Percentiles rank a stretch among this genome's conserved stretches.
Evolutionary conservation across 768 basidiomycete genomes (phyloP).

Genomic region (Rhodotorula diobovata): DNA sequence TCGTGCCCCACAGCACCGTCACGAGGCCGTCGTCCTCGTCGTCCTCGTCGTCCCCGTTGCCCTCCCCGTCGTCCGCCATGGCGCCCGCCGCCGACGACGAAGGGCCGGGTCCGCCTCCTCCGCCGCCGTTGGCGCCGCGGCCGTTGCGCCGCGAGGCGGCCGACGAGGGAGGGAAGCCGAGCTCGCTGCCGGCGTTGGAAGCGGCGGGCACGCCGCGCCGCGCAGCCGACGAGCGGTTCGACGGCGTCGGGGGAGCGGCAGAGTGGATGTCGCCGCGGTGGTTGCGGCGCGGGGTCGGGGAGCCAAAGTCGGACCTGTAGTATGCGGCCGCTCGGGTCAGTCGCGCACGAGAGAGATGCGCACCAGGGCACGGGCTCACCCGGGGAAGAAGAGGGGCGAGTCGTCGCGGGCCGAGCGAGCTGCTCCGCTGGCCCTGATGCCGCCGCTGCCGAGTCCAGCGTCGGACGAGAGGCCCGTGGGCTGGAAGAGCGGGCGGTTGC

Average conservation of each 20-base stretch:
- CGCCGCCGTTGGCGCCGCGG: conserved; percentile 21
- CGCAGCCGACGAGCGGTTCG: conserved; percentile 35
- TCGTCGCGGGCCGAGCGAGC: conserved; percentile 25
- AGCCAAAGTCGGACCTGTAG: conserved; percentile 43
- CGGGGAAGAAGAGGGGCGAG: conserved; percentile 51
- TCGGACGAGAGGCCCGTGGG: conserved; percentile 29
- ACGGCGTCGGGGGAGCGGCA: conserved; percentile 56
- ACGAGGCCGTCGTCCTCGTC: conserved; percentile 55
- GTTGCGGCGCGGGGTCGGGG: conserved; percentile 63
- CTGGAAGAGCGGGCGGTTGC: conserved; percentile 33
- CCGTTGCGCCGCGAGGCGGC: conserved; percentile 6
- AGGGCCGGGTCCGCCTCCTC: conserved; percentile 24
- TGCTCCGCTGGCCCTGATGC: conserved; percentile 8
- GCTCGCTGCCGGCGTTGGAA: conserved; percentile 14
- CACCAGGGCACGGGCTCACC: conserved; percentile 41
- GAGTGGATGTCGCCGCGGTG: conserved; percentile 89
- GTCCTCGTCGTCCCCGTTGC: conserved; percentile 3
- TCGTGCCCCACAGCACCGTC: conserved; percentile 92
- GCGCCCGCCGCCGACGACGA: conserved; percentile 26
- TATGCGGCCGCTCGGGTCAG: background rate
- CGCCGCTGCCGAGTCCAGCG: conserved; percentile 18
- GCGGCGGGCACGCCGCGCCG: conserved; percentile 42
- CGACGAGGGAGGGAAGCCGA: conserved; percentile 33
- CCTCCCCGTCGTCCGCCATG: background rate
- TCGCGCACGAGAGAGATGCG: background rate